Evolutionary conservation across 2,329 filamentous ascomycete species (phyloP).

Genomic region (Beauveria medogensis): DNA sequence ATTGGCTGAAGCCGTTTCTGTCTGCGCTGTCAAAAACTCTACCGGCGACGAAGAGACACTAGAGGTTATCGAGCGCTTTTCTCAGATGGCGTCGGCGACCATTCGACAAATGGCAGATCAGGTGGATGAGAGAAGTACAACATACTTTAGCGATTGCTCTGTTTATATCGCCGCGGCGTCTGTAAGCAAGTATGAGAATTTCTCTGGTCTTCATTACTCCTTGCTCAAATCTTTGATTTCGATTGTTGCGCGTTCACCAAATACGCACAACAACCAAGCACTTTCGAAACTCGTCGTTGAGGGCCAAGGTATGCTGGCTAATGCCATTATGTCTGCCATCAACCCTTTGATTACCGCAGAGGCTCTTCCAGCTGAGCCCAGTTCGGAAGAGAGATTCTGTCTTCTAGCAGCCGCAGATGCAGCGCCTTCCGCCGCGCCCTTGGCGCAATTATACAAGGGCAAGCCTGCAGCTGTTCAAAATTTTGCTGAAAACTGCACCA

Average conservation of each 20-base stretch:
- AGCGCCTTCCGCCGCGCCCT: conserved; percentile 16
- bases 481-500: conserved; percentile 27
- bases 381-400: conserved; percentile 17
- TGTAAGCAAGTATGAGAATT: conserved; percentile 13
- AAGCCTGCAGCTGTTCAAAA: conserved; percentile 26
- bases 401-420: conserved; percentile 28
- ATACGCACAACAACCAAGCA: background rate
- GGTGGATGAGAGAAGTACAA: conserved; percentile 32
- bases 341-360: conserved; percentile 23
- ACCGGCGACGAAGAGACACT: conserved; percentile 19
- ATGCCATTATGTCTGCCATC: conserved; percentile 19
- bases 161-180: conserved; percentile 11
- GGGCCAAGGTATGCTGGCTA: conserved; percentile 21
- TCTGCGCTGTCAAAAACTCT: conserved; percentile 17
- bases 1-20: conserved; percentile 25
- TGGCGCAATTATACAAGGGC: conserved; percentile 17
- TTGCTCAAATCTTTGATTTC: conserved; percentile 14
- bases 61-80: conserved; percentile 27
- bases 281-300: conserved; percentile 20
- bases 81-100: conserved; percentile 22
- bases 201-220: conserved; percentile 18
- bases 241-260: background rate
- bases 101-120: conserved; percentile 37
- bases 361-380: conserved; percentile 20
- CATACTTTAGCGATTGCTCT: conserved; percentile 28